phyloP scores from a whole-genome alignment of 345 rosid species.

The Ricinus communis region DNA sequence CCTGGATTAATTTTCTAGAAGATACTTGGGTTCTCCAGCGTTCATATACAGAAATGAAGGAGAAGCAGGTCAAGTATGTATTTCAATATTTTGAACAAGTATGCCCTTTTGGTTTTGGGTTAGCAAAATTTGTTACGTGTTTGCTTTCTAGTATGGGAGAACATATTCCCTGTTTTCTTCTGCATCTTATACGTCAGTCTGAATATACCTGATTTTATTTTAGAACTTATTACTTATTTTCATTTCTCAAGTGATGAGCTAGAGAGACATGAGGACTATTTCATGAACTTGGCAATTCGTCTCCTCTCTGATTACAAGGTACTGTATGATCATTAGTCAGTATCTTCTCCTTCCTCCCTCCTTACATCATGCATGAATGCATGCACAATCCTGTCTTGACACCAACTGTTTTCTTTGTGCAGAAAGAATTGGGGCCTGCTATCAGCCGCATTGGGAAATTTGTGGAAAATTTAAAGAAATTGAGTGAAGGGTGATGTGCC shows the following conservation, averaged over 20 bases:
- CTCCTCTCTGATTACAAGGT: conserved; percentile 83
- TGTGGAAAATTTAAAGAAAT: conserved; percentile 82
- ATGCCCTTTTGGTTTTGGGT: neutral
- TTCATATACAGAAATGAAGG: conserved; percentile 60
- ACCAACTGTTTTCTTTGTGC: conserved; percentile 25
- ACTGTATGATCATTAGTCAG: no score
- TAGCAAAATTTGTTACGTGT: neutral
- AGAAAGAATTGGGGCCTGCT: conserved; percentile 82
- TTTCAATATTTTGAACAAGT: conserved; percentile 20
- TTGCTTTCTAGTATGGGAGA: neutral
- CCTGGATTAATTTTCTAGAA: conserved; percentile 92
- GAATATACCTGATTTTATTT: conserved; percentile 9
- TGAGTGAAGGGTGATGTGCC: conserved; percentile 58
- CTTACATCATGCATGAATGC: neutral
- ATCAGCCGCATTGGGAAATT: conserved; percentile 64
- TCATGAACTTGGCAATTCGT: conserved; percentile 58
- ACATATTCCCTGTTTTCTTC: conserved; percentile 1
- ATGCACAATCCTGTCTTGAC: neutral
- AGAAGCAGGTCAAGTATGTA: conserved; percentile 72
- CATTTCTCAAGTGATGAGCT: conserved; percentile 65
- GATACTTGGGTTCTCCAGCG: conserved; percentile 87
- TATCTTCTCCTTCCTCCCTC: neutral
- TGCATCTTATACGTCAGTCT: neutral
- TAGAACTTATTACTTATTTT: conserved; percentile 28
- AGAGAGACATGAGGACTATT: conserved; percentile 81